Conservation (phyloP, 345 rosid genomes). For the Aegle marmelos region DNA sequence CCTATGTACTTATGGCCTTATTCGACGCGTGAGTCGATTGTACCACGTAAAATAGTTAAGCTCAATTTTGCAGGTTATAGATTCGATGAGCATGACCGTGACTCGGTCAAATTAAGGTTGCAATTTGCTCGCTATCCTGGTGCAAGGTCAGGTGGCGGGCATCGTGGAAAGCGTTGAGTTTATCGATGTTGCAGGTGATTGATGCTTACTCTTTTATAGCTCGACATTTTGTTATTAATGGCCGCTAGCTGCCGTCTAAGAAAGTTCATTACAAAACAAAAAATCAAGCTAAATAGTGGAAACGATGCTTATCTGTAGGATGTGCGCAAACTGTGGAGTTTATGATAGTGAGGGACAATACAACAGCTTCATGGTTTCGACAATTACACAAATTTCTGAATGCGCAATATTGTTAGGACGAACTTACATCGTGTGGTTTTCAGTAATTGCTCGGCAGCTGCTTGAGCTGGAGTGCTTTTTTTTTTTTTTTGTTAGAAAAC, state of each 20-base stretch:
- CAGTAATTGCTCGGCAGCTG: constrained; percentile 8
- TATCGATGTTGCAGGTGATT: constrained; percentile 41
- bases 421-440: constrained; percentile 20
- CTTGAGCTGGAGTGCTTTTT: constrained; percentile 18
- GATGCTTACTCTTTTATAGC: constrained; percentile 21
- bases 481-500: constrained; percentile 18
- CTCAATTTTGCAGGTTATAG: constrained; percentile 75
- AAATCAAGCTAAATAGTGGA: constrained; percentile 35
- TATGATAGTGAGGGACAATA: constrained; percentile 32
- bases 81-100: constrained; percentile 70
- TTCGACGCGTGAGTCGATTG: constrained; percentile 27
- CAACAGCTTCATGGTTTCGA: constrained; percentile 28
- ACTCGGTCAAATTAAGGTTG: constrained; percentile 54
- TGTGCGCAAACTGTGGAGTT: constrained; percentile 29
- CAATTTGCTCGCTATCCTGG: constrained; percentile 84
- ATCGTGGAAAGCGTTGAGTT: constrained; percentile 59
- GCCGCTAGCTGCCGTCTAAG: constrained; percentile 25
- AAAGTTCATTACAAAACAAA: constrained; percentile 29
- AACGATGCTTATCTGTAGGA: constrained; percentile 49
- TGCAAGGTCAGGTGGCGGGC: constrained; percentile 71
- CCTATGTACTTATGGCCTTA: constrained; percentile 24
- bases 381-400: constrained; percentile 25
- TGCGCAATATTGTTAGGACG: constrained; percentile 24
- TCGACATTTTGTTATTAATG: constrained; percentile 31
- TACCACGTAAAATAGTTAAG: constrained; percentile 39